Percentiles rank a stretch among this genome's conserved stretches.
Evolutionary conservation across 371 early-diverging fungal genomes (phyloP).

Genomic region (Saksenaea oblongispora): DNA sequence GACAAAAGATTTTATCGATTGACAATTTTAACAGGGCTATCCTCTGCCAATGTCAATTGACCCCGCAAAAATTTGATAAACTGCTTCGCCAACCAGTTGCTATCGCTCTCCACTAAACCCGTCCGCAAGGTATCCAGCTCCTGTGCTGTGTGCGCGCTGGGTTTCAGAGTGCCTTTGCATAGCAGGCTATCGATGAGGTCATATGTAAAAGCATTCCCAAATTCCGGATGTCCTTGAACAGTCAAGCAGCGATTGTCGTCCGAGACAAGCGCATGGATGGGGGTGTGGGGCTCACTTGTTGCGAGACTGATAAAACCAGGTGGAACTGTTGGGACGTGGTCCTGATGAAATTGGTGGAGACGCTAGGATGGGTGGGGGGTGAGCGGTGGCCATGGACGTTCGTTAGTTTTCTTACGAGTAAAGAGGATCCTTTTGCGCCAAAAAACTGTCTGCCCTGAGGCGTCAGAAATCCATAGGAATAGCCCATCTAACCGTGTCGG

Average conservation of each 20-base stretch:
- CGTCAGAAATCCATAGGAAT: conserved; percentile 36
- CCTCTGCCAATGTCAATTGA: neutral
- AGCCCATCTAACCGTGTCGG: conserved; percentile 39
- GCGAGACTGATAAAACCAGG: conserved; percentile 50
- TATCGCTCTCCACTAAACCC: neutral
- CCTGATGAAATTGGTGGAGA: conserved; percentile 72
- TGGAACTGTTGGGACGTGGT: conserved; percentile 59
- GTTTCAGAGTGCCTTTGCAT: neutral
- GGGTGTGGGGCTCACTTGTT: conserved; percentile 42
- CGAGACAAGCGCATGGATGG: conserved; percentile 49
- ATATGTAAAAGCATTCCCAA: conserved; percentile 47
- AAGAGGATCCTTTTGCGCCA: conserved; percentile 18
- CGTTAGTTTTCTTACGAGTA: conserved; percentile 19
- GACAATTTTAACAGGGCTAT: neutral
- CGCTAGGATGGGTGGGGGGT: conserved; percentile 25
- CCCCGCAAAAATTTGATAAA: neutral
- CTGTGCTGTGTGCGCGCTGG: neutral
- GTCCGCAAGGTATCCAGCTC: neutral
- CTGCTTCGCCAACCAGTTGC: neutral
- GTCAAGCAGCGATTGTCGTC: conserved; percentile 60
- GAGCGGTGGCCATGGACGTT: neutral
- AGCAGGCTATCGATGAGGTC: conserved; percentile 40
- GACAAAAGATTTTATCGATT: too few species aligned
- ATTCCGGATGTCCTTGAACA: conserved; percentile 85
- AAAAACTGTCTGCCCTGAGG: conserved; percentile 41